Conservation (phyloP, 2,329 filamentous ascomycete species). For the Podosphaera xanthii region DNA sequence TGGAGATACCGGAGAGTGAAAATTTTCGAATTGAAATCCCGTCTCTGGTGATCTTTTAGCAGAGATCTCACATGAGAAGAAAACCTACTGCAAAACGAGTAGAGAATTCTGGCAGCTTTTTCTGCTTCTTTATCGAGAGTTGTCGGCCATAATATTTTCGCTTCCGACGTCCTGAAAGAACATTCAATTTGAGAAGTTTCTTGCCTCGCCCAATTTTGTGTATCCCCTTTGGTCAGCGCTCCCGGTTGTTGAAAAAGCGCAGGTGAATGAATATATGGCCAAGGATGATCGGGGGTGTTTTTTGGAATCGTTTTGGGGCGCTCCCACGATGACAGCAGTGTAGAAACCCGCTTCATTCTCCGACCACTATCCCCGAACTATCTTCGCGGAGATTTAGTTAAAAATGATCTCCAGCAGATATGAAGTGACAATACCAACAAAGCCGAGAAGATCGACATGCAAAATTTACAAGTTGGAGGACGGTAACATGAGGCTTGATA, state of each 20-base stretch:
- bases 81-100: conserved; percentile 70
- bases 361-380: too few species aligned
- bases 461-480: too few species aligned
- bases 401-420: too few species aligned
- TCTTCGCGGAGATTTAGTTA: too few species aligned
- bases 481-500: too few species aligned
- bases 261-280: conserved; percentile 35
- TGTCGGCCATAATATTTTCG: conserved; percentile 68
- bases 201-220: conserved; percentile 12
- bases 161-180: conserved; percentile 59
- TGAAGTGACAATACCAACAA: too few species aligned
- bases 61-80: conserved; percentile 4
- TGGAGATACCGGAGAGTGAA: conserved; percentile 18
- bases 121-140: conserved; percentile 74
- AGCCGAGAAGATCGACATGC: too few species aligned
- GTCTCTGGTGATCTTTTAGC: conserved; percentile 24
- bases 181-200: conserved; percentile 53
- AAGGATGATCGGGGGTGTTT: conserved; percentile 53
- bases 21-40: conserved; percentile 40
- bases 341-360: conserved; percentile 15
- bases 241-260: neutral
- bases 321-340: conserved; percentile 24
- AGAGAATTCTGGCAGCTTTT: conserved; percentile 71
- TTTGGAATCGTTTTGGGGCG: conserved; percentile 31
- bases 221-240: conserved; percentile 3